Conservation (phyloP, 2,329 filamentous ascomycete species). For the Penicillium hesseltinei region DNA sequence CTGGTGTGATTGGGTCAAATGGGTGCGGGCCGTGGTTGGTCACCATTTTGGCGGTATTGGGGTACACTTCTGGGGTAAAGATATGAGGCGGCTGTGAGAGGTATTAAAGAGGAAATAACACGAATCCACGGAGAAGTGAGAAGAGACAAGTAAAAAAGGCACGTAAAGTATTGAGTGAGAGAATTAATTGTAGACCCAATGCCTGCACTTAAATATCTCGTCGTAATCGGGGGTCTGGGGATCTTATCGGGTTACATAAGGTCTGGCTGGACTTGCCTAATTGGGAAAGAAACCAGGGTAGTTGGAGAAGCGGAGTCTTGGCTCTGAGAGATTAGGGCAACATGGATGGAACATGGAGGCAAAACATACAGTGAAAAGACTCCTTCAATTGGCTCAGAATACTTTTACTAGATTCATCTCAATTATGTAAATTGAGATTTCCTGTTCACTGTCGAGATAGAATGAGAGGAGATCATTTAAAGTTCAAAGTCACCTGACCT, state of each 20-base stretch:
- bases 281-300: constrained; percentile 18
- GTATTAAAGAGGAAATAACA: not conserved
- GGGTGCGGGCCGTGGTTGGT: constrained; percentile 28
- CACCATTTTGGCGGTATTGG: constrained; percentile 17
- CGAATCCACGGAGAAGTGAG: not conserved
- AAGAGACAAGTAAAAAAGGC: not conserved
- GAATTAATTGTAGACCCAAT: not conserved
- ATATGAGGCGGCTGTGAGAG: not conserved
- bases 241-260: constrained; percentile 19
- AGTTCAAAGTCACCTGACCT: not conserved
- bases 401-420: not conserved
- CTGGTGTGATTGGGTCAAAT: constrained; percentile 40
- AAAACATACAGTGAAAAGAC: not conserved
- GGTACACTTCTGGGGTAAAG: not conserved
- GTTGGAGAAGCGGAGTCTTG: not conserved
- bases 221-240: not conserved
- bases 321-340: not conserved
- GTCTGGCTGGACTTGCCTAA: constrained; percentile 31
- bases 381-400: too few relatives aligned
- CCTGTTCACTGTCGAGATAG: too few relatives aligned
- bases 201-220: constrained; percentile 13
- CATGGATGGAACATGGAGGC: not conserved
- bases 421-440: too few relatives aligned
- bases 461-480: not conserved
- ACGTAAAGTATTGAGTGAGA: not conserved